Conservation (phyloP, 768 basidiomycete species). For the button mushroom (Agaricus bisporus) region DNA sequence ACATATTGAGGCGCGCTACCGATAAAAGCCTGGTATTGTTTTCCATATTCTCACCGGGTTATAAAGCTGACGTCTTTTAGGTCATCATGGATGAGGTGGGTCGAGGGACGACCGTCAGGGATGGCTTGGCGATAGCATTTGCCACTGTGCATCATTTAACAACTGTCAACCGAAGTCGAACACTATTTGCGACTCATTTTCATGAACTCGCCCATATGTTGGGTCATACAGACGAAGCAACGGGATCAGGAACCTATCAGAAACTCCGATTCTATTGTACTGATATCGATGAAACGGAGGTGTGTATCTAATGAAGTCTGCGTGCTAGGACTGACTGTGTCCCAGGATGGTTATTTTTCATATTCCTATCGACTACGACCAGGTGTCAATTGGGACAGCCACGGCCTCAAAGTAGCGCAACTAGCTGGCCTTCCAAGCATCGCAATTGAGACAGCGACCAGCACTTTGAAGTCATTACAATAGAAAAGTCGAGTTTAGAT, state of each 20-base stretch:
- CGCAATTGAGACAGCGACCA: conserved; percentile 55
- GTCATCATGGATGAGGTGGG: conserved; percentile 99
- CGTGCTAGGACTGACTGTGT: background rate
- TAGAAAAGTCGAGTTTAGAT: background rate
- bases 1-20: conserved; percentile 84
- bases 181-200: conserved; percentile 99
- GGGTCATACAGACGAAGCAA: conserved; percentile 42
- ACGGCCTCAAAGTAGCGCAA: conserved; percentile 85
- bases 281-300: conserved; percentile 73
- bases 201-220: conserved; percentile 90
- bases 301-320: conserved; percentile 26
- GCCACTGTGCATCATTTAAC: conserved; percentile 81
- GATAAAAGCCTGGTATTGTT: conserved; percentile 66
- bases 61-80: conserved; percentile 29
- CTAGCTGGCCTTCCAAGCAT: conserved; percentile 75
- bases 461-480: conserved; percentile 39
- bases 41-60: background rate
- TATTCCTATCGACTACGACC: conserved; percentile 79
- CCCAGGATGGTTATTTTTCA: conserved; percentile 69
- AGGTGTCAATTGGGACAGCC: conserved; percentile 87
- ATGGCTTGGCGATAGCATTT: conserved; percentile 92
- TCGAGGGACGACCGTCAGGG: conserved; percentile 86
- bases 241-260: conserved; percentile 41
- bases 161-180: conserved; percentile 63
- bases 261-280: conserved; percentile 86